Evolutionary conservation across 2,329 filamentous ascomycete genomes (phyloP), one percentile per base, ranked within the genome.

Genomic region (Eurotiales sp.): DNA sequence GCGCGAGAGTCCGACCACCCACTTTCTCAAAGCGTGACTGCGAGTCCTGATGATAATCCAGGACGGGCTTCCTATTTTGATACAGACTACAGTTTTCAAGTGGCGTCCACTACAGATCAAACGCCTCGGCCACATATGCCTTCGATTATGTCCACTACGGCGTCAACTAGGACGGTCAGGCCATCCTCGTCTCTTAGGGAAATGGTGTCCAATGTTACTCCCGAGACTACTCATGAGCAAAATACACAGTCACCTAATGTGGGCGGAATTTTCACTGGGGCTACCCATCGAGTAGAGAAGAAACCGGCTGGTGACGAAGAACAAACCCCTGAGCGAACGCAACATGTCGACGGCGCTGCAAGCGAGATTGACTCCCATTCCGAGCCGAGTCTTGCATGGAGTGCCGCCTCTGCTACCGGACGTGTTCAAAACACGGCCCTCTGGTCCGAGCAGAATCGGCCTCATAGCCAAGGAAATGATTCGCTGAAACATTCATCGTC

Each of bases 1-100:
- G 75, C 75, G 39, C 69, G 74, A 55, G 72, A 77, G 59, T 76
- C 79, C 44, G 86, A 89, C 48, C 88, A 92, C 65, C 87, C 88
- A 17, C 71, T 92, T 37, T 83, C 87, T 15, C 85, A 88, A 59
- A 91, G 87, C 64, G 79, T 88, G 44, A 84, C 82, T 30, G 86
- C 81, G 15, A 88, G 84, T 61, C 87, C 87, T 1, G 81, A 85
- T 12, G 56, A 62, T 29, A 59, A 63, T n/a, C 58, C 64, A 11
- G 59, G 63, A 11, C 62, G 61, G 40, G 52, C 59, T 10, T 68
- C 65, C 14, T 76, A 75, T 53, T 76, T 74, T 52, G 60, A 58
- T 49, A 56, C 47, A 21, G 55, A 46, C 17, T 49, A 41, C 52
- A 52, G 39, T 36, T n/a, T 21, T 17, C 46, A 43, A 36, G n/a